Base-by-base conservation (phyloP, 2,329 filamentous ascomycete species). In the Monosporascus sp. region DNA sequence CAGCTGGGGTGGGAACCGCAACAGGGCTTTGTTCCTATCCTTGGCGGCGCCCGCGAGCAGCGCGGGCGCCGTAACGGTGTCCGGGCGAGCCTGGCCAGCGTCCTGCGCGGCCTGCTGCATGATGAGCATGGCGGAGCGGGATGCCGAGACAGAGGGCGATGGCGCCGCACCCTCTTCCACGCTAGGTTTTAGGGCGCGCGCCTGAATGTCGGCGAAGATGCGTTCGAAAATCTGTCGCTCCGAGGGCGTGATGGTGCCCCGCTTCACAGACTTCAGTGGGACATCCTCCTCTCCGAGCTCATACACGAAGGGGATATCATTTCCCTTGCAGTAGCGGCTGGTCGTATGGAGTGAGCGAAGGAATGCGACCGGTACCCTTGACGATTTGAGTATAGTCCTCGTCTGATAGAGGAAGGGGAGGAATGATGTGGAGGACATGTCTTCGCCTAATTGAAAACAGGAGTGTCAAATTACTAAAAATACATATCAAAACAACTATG, bases 321-420 rank as follows among this genome's bases (percentile, higher is more conserved):
- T 67, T 24, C 55, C 38, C 37, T 52, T 53, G 35, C 51, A 51
- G 46, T 52, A 60, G 38, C 54, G 49, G 27, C 48, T 17, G 7
- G 61, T 58, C 9, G 50, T 48, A 54, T 68, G 65, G 19, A 67
- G 43, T 2, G 59, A 59, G 24, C 62, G 63, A 49, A 55, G 53
- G 53, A 58, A 59, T 35, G 49, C 56, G 31, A 49, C 52, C 37
- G 59, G 61, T 44, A 55, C 63, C 56, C 60, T 61, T 38, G 60
- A 62, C 35, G 71, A 65, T 59, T 71, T 69, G 54, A 74, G 70
- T 35, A 87, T 77, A 0, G 87, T 89, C 55, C 79, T 74, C 5
- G 88, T 91, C 59, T 88, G 85, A 65, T 90, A 91, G 7, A 91
- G 76, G 53, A 91, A 91, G 0, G 86, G 84, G 5, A 85, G 70